Percentiles rank a stretch among this genome's conserved stretches.
Evolutionary conservation across 1,284 basidiomycete genomes (phyloP).

Genomic region (Leccinum pallidistipes): DNA sequence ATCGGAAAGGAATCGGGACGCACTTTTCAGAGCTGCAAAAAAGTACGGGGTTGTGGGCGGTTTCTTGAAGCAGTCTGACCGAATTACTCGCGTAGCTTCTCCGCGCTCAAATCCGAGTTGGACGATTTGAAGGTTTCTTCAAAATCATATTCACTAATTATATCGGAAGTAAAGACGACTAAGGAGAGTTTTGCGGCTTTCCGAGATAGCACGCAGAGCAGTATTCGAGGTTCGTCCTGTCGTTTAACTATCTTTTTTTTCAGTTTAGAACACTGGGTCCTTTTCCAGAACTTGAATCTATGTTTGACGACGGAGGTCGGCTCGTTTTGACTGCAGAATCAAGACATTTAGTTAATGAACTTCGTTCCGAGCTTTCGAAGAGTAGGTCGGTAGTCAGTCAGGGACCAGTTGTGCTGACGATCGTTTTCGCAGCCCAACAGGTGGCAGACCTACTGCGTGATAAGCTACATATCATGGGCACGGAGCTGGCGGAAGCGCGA

Average conservation of each 20-base stretch:
- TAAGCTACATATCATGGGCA: constrained; percentile 45
- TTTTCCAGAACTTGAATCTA: constrained; percentile 33
- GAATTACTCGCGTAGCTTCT: constrained; percentile 13
- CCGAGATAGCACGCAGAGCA: constrained; percentile 17
- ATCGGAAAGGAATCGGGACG: constrained; percentile 20
- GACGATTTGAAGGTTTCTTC: constrained; percentile 21
- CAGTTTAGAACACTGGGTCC: neutral
- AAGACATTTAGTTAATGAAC: constrained; percentile 38
- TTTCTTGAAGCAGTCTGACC: constrained; percentile 1
- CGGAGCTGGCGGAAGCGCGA: constrained; percentile 45
- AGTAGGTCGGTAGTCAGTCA: constrained; percentile 33
- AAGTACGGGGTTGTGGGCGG: constrained; percentile 13
- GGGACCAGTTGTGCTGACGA: constrained; percentile 26
- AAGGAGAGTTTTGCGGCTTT: constrained; percentile 23
- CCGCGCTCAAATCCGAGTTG: constrained; percentile 27
- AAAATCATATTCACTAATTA: constrained; percentile 13
- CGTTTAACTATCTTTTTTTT: neutral
- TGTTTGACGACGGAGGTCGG: constrained; percentile 32
- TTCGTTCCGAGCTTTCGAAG: constrained; percentile 37
- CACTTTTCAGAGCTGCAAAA: constrained; percentile 18
- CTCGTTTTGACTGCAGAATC: constrained; percentile 32
- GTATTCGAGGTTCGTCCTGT: constrained; percentile 26
- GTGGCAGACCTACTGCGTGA: constrained; percentile 54
- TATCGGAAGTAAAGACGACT: constrained; percentile 25
- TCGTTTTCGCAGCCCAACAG: constrained; percentile 43